Evolutionary conservation across 306 rosid species (phyloP), one percentile per base, ranked within the genome.

Genomic region (Prunus dulcis): DNA sequence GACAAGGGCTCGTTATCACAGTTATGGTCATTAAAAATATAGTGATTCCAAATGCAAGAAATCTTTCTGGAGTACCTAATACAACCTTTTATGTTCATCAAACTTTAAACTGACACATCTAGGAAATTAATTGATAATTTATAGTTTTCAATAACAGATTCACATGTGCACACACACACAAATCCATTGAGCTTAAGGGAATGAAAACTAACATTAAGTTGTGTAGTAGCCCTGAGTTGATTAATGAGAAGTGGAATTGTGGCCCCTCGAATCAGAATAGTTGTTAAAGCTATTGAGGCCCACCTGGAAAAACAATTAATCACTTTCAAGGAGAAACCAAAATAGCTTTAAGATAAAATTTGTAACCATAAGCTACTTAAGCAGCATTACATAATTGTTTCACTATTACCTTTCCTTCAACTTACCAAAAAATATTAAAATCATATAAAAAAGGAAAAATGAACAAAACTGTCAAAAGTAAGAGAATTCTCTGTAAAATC

Each of bases 221-320:
- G 89, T 76, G 96, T 66, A 46, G 97, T 88, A 75, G 97, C 87
- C 87, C 93, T 92, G 45, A 89, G 93, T 84, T 89, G 96, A 84
- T 89, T 84, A 68, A 95, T 80, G 73, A 89, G 68, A 81, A 92
- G 91, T 27, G 97, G 98, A 80, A 86, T 14, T 47, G 97, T 89
- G 27, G 90, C 86, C 4, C 77, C 63, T 77, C 98, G 93, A 87
- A 95, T 91, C 72, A 89, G 10, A n/a, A 95, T 73, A 56, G 97
- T 89, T 66, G 97, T 79, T 76, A 92, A 45, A 77, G 74, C 97
- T 77, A 95, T 92, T 67, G 90, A 53, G 43, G 89, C 93, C 97
- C 97, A 92, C 99, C 98, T 95, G 88, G 78, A 84, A 45, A 73
- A 73, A 17, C 22, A 73, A 73, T 41, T 58, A 73, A 73, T 58